Evolutionary conservation across 257 asterid genomes (phyloP).

Genomic region (Penstemon barbatus): DNA sequence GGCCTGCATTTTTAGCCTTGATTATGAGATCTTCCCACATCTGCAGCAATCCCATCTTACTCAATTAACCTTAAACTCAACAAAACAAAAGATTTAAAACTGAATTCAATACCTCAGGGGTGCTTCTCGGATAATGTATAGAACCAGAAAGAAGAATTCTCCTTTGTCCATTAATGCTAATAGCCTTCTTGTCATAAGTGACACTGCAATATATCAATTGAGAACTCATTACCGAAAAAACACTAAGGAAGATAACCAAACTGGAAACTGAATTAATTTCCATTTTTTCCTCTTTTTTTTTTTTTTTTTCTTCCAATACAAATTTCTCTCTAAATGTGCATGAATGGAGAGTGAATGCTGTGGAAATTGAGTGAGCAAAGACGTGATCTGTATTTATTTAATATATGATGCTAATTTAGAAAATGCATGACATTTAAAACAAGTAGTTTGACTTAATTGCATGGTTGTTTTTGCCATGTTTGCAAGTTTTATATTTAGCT

Average conservation of each 20-base stretch:
- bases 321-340: conserved; percentile 24
- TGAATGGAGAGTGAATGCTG: conserved; percentile 21
- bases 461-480: too few relatives aligned
- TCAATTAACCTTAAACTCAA: background rate
- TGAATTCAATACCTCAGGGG: conserved; percentile 53
- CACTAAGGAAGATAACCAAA: conserved; percentile 28
- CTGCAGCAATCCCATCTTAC: conserved; percentile 37
- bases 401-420: conserved; percentile 25
- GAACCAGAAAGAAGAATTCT: conserved; percentile 73
- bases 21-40: conserved; percentile 72
- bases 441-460: too few relatives aligned
- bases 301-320: background rate
- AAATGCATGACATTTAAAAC: conserved; percentile 33
- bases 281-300: conserved; percentile 33
- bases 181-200: conserved; percentile 55
- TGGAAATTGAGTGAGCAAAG: conserved; percentile 27
- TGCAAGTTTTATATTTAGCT: too few relatives aligned
- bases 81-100: background rate
- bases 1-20: conserved; percentile 63
- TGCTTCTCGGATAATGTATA: conserved; percentile 75
- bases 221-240: conserved; percentile 39
- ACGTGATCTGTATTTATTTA: conserved; percentile 6
- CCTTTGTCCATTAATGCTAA: conserved; percentile 57
- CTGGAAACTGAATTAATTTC: conserved; percentile 49
- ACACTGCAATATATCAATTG: conserved; percentile 42